These are phyloP conservation scores for Uromyces viciae-fabae DNA, from an alignment of 1,284 basidiomycete genomes.

Conservation along the genomic window DNA sequence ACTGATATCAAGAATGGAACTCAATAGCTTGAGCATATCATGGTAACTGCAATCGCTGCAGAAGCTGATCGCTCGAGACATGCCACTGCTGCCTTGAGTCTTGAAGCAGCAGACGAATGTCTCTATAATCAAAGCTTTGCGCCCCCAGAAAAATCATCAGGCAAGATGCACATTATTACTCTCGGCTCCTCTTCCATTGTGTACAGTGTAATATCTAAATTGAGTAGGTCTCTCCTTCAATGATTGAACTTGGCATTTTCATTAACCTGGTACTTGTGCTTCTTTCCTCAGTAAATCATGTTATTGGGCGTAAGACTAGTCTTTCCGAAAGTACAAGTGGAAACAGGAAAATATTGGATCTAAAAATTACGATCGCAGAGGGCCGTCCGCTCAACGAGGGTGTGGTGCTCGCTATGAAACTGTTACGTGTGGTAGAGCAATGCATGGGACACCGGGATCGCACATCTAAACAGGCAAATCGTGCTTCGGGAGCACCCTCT, in stretches of 20 bases:
- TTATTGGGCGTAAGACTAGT: constrained; percentile 22
- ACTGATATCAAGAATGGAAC: not conserved
- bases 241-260: not conserved
- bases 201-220: constrained; percentile 32
- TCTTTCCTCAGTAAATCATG: constrained; percentile 22
- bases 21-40: constrained; percentile 23
- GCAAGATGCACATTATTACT: constrained; percentile 41
- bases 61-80: constrained; percentile 40
- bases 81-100: constrained; percentile 13
- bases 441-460: constrained; percentile 19
- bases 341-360: constrained; percentile 36
- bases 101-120: constrained; percentile 33
- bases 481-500: constrained; percentile 25
- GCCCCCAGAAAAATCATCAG: constrained; percentile 15
- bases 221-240: constrained; percentile 14
- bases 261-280: not conserved
- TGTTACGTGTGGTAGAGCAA: constrained; percentile 18
- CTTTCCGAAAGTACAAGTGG: constrained; percentile 4
- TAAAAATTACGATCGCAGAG: constrained; percentile 39
- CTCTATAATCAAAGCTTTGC: constrained; percentile 27
- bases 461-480: constrained; percentile 10
- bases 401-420: constrained; percentile 29
- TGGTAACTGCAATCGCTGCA: constrained; percentile 38
- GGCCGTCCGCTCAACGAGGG: constrained; percentile 36
- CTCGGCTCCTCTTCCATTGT: constrained; percentile 25